Evolutionary conservation across 768 basidiomycete species (phyloP).

Genomic region (Lactarius pseudohatsudake): DNA sequence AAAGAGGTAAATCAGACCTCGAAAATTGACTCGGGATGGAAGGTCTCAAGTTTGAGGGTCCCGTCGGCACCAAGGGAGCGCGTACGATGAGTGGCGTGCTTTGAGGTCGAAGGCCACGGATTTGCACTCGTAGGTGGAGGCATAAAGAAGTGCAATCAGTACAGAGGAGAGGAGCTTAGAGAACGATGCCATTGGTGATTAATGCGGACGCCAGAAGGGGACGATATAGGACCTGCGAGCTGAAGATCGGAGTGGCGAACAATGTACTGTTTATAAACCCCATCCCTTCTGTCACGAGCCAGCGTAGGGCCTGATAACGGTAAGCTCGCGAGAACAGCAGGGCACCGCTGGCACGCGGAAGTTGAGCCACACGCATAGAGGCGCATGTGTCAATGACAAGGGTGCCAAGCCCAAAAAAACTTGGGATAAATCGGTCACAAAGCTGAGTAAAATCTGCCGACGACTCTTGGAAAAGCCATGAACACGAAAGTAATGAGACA

Average conservation of each 20-base stretch:
- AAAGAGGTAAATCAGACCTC: constrained; percentile 27
- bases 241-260: neutral
- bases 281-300: neutral
- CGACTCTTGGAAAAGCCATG: too few species aligned
- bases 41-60: constrained; percentile 30
- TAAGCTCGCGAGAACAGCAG: neutral
- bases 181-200: constrained; percentile 26
- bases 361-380: neutral
- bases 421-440: neutral
- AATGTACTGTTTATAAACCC: neutral
- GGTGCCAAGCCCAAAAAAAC: neutral
- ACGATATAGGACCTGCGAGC: neutral
- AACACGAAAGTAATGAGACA: too few species aligned
- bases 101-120: constrained; percentile 28
- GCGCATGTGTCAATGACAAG: neutral
- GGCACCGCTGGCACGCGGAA: neutral
- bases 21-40: constrained; percentile 34
- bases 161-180: constrained; percentile 30
- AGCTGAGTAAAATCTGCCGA: neutral
- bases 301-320: neutral
- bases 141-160: constrained; percentile 30
- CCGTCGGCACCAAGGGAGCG: constrained; percentile 28
- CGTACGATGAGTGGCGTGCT: constrained; percentile 32
- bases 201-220: neutral
- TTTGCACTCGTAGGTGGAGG: constrained; percentile 28